Evolutionary conservation across 2,329 filamentous ascomycete species (phyloP).

Genomic region (Diplodia sapinea): DNA sequence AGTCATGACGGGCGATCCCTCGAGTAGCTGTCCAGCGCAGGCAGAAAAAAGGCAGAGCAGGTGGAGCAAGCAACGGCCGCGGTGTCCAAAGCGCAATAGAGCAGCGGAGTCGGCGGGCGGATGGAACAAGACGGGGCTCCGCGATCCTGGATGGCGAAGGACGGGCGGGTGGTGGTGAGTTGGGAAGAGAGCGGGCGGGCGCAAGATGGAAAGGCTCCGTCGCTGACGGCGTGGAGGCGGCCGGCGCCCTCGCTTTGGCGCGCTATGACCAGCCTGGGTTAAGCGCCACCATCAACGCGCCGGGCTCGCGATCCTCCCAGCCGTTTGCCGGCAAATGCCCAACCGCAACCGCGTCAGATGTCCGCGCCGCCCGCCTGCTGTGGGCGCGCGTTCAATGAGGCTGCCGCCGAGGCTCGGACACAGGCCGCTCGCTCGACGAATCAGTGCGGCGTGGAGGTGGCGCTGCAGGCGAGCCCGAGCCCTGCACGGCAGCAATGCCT

Average conservation of each 20-base stretch:
- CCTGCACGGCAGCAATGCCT: background rate
- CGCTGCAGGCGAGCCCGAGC: conserved; percentile 8
- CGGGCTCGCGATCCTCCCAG: conserved; percentile 16
- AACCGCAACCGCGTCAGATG: background rate
- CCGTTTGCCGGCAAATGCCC: background rate
- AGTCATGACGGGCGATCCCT: conserved; percentile 63
- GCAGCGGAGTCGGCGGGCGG: conserved; percentile 19
- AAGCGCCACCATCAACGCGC: conserved; percentile 7
- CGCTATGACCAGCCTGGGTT: conserved; percentile 9
- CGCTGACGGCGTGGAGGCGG: conserved; percentile 17
- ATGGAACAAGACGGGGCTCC: conserved; percentile 27
- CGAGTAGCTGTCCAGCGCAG: conserved; percentile 29
- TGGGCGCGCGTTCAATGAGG: background rate
- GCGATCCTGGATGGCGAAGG: conserved; percentile 31
- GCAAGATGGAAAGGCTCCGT: conserved; percentile 24
- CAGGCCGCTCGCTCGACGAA: background rate
- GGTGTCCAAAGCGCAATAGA: conserved; percentile 28
- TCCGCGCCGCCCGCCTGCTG: background rate
- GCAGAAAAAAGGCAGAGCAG: conserved; percentile 10
- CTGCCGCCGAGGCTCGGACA: background rate
- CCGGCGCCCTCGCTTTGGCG: conserved; percentile 3
- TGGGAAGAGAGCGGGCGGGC: conserved; percentile 3
- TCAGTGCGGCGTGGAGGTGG: conserved; percentile 13
- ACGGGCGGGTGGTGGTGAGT: conserved; percentile 13
- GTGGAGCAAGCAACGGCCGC: conserved; percentile 2